Base-by-base conservation (phyloP, 169 alveolate genomes). In the Plasmodium chabaudi region DNA sequence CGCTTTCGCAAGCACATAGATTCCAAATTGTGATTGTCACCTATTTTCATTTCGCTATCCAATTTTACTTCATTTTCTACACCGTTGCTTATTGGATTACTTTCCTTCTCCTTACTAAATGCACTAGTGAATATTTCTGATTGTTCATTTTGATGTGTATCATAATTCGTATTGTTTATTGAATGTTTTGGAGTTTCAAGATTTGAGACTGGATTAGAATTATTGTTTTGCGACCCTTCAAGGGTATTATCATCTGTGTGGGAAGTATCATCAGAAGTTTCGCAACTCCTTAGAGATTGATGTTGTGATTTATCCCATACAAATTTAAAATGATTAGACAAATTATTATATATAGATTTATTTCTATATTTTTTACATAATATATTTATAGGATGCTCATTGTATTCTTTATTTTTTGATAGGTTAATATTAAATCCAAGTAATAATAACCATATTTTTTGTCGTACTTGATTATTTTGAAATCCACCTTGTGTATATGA, bases 401-500 rank as follows among this genome's bases (percentile, higher is more conserved):
- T 82, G 46, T 82, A 82, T 55, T 82, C 69, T 67, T 68, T 69
- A 44, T 82, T 84, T 23, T 82, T 82, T 17, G 86, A 82, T 51
- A 82, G 42, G 39, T 82, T 82, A 10, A 69, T 82, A 64, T 82
- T 82, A 82, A 82, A 82, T 34, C 90, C 90, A 21, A 82, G 63
- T 44, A 82, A 51, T 25, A 82, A 44, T 39, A 82, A 71, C 90
- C 90, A 82, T 13, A 82, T 25, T 34, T 82, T 82, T 39, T 69
- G 90, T 68, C 90, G 53, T 55, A 82, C 47, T 34, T 65, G 44
- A 15, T 82, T 61, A 82, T 56, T 82, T 56, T 69, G 90, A 82
- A 82, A 82, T 15, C 90, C 90, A 34, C 73, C 90, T 82, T 67
- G 72, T 5, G 90, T 67, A 71, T 67, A 82, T 39, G 90, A 82